Evolutionary conservation across 2,329 filamentous ascomycete species (phyloP).

Genomic region (Microdochium nivale): DNA sequence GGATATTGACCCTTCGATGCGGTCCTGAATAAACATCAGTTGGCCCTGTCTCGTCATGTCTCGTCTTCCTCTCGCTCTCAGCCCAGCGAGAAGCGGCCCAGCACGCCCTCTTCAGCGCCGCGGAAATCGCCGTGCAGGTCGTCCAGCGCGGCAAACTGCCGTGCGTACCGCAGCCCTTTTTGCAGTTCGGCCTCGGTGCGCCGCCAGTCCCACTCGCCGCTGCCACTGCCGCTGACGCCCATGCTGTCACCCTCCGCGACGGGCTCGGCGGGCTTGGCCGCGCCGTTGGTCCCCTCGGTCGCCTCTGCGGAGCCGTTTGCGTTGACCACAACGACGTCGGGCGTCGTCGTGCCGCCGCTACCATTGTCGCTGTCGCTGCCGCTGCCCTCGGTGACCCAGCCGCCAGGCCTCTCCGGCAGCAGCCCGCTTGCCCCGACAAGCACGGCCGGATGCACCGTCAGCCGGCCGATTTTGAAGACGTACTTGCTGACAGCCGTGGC

Average conservation of each 20-base stretch:
- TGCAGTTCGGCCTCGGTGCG: conserved; percentile 45
- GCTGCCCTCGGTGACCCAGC: conserved; percentile 35
- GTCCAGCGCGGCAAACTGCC: conserved; percentile 49
- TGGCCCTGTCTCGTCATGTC: no score
- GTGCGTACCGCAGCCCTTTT: conserved; percentile 44
- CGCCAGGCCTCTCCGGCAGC: conserved; percentile 64
- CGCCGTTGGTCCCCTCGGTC: not conserved
- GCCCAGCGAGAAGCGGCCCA: conserved; percentile 39
- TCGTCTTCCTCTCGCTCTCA: no score
- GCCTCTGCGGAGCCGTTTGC: not conserved
- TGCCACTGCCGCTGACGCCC: conserved; percentile 23
- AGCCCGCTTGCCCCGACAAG: conserved; percentile 64
- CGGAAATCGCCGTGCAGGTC: conserved; percentile 42
- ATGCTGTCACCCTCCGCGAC: conserved; percentile 26
- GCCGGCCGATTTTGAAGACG: conserved; percentile 70
- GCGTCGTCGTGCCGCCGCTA: not conserved
- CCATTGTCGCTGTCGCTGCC: conserved; percentile 20
- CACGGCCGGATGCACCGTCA: conserved; percentile 77
- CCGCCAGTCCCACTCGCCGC: conserved; percentile 48
- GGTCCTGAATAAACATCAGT: no score
- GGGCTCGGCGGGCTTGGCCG: conserved; percentile 4
- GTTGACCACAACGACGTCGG: not conserved
- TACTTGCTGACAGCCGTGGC: conserved; percentile 72
- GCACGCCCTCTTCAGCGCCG: conserved; percentile 40
- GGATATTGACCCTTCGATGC: no score